These are phyloP conservation scores for Fraxinus cuspidata DNA, from an alignment of 257 asterid genomes.

Conservation along the genomic window DNA sequence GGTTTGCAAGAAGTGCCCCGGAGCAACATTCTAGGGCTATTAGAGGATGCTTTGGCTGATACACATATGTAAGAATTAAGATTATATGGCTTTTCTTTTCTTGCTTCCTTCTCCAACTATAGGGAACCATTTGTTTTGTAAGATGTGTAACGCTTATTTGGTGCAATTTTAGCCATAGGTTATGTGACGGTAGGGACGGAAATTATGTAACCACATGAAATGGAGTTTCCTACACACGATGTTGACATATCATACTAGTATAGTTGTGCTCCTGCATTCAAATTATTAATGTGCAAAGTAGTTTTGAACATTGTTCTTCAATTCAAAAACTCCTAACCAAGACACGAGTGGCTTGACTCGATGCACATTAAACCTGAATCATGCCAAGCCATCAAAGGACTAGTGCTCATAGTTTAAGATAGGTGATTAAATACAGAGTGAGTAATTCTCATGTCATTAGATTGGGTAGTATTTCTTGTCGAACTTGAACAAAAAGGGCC, in stretches of 20 bases:
- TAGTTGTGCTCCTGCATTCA: background rate
- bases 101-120: background rate
- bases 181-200: background rate
- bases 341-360: background rate
- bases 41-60: conserved; percentile 44
- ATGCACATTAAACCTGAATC: background rate
- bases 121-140: background rate
- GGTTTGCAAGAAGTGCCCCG: conserved; percentile 77
- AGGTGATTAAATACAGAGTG: no score
- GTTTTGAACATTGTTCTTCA: background rate
- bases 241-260: background rate
- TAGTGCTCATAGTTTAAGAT: no score
- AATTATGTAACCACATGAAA: background rate
- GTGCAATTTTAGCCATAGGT: background rate
- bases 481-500: background rate
- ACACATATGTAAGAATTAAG: conserved; percentile 48
- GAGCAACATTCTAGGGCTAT: conserved; percentile 37
- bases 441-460: background rate
- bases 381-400: background rate
- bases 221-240: background rate
- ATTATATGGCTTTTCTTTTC: no score
- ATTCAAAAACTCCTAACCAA: background rate
- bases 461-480: background rate
- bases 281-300: background rate
- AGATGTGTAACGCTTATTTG: background rate